These are phyloP conservation scores for Coelastrella sp. DNA, from an alignment of 139 green algal genomes.

Conservation along the genomic window DNA sequence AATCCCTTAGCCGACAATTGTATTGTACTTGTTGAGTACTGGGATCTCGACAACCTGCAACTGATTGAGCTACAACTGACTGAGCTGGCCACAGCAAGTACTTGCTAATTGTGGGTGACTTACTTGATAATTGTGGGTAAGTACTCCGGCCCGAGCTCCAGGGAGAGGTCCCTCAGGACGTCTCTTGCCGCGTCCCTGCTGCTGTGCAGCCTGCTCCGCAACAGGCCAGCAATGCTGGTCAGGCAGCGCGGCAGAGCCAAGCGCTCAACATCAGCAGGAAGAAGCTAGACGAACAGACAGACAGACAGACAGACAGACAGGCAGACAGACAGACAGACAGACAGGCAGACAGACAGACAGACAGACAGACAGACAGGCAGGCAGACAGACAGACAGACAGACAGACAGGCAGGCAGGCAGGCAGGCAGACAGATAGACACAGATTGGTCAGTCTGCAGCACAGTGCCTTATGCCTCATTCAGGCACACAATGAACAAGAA, in stretches of 20 bases:
- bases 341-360: not conserved
- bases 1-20: no score
- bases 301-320: not conserved
- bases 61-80: no score
- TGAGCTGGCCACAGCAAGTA: not conserved
- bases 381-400: not conserved
- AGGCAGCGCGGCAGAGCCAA: constrained; percentile 77
- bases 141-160: constrained; percentile 83
- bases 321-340: not conserved
- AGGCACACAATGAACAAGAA: not conserved
- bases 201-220: constrained; percentile 74
- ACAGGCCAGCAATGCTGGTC: constrained; percentile 77
- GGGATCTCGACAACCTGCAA: no score
- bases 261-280: constrained; percentile 73
- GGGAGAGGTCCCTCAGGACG: constrained; percentile 78
- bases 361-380: not conserved
- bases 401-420: not conserved
- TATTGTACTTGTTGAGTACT: no score
- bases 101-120: not conserved
- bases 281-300: constrained; percentile 50
- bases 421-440: not conserved
- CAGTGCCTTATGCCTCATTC: not conserved
- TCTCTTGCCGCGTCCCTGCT: constrained; percentile 81
- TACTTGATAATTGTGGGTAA: constrained; percentile 66
- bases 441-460: not conserved